phyloP scores from a whole-genome alignment of 1,284 basidiomycete genomes.

The Cutaneotrichosporon mucoides region DNA sequence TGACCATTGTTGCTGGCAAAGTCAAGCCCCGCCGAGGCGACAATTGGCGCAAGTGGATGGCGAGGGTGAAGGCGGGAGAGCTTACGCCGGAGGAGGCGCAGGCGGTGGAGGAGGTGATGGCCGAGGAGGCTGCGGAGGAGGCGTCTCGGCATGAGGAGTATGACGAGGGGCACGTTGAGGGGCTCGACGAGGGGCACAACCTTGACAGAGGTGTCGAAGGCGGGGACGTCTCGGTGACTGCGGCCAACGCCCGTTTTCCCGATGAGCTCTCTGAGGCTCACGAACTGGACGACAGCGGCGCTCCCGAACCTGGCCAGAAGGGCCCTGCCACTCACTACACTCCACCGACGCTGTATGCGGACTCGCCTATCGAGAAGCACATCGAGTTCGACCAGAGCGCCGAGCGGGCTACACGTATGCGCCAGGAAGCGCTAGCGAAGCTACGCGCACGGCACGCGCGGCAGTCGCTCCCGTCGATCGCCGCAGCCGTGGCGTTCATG shows the following conservation, averaged over 20 bases:
- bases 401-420: neutral
- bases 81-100: neutral
- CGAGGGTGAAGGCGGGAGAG: neutral
- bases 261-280: neutral
- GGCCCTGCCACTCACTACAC: neutral
- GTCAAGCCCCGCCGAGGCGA: neutral
- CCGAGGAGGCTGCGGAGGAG: neutral
- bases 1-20: neutral
- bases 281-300: too few relatives aligned
- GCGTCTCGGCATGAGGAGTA: too few relatives aligned
- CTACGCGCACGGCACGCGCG: neutral
- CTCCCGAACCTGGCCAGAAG: neutral
- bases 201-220: too few relatives aligned
- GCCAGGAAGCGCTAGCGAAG: neutral
- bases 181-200: too few relatives aligned
- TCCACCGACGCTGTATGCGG: conserved; percentile 1
- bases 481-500: conserved; percentile 1
- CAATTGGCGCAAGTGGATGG: neutral
- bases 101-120: neutral
- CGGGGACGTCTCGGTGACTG: neutral
- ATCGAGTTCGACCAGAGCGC: neutral
- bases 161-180: too few relatives aligned
- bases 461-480: neutral
- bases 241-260: neutral
- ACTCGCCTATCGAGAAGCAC: conserved; percentile 1